A percentile compares a stretch with the other conserved stretches of the same genome.
Evolutionary conservation across 164 flowering plant species (phyloP).

Genomic region (Cinnamomum micranthum): DNA sequence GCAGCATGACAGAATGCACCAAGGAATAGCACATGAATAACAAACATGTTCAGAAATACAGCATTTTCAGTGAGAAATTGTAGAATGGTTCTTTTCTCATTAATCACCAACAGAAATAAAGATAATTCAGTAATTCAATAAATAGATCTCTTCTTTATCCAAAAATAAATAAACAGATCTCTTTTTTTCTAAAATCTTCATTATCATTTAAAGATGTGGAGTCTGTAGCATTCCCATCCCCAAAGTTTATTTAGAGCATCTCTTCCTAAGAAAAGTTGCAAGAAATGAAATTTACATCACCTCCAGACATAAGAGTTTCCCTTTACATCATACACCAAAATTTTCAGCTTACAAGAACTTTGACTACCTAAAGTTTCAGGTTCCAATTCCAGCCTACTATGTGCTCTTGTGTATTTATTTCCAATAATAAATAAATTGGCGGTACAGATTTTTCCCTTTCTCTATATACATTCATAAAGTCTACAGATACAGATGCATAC

Average conservation of each 20-base stretch:
- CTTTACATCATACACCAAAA: not conserved
- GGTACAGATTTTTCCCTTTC: not conserved
- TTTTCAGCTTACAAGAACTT: not conserved
- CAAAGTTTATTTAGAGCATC: not conserved
- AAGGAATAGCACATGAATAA: too few relatives aligned
- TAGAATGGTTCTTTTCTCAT: too few relatives aligned
- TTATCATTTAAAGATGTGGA: too few relatives aligned
- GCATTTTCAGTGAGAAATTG: too few relatives aligned
- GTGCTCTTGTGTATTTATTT: not conserved
- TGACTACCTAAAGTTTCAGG: not conserved
- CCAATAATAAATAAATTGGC: not conserved
- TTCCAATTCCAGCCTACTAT: not conserved
- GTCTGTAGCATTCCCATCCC: too few relatives aligned
- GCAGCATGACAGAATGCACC: too few relatives aligned
- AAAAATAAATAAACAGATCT: too few relatives aligned
- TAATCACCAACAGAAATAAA: too few relatives aligned
- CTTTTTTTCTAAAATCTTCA: too few relatives aligned
- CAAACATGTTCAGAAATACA: too few relatives aligned
- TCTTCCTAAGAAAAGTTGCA: not conserved
- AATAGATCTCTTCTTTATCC: too few relatives aligned
- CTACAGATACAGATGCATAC: constrained; percentile 2
- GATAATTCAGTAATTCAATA: too few relatives aligned
- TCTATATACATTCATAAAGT: constrained; percentile 21
- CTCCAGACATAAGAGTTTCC: not conserved
- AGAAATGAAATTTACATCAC: not conserved